phyloP scores from a whole-genome alignment of 352 stramenopile genomes.

The Pythium aquatile region DNA sequence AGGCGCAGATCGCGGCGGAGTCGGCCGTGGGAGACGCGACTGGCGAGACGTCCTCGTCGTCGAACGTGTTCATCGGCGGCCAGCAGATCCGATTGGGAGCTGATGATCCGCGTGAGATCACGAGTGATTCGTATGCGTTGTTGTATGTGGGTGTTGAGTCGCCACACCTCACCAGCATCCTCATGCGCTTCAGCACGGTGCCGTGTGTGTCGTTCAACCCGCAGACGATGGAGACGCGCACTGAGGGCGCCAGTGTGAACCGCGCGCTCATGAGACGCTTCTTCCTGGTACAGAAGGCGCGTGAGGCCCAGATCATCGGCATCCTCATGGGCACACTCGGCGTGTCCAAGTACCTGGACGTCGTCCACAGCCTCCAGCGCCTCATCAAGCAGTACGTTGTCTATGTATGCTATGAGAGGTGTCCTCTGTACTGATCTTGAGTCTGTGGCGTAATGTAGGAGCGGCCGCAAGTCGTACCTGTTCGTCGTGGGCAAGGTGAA shows the following conservation, averaged over 20 bases:
- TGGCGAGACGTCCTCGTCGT: neutral
- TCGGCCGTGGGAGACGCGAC: neutral
- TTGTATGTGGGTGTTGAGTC: conserved; percentile 79
- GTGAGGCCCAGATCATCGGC: conserved; percentile 93
- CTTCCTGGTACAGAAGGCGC: conserved; percentile 91
- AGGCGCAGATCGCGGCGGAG: conserved; percentile 12
- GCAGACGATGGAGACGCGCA: conserved; percentile 35
- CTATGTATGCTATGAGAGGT: too few species aligned
- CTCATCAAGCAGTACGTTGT: conserved; percentile 82
- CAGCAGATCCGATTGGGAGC: conserved; percentile 46
- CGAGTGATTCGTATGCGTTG: conserved; percentile 38
- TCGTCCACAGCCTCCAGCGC: conserved; percentile 86
- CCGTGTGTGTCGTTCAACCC: conserved; percentile 79
- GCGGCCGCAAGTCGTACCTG: conserved; percentile 93
- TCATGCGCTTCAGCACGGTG: conserved; percentile 71
- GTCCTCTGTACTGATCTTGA: conserved; percentile 2
- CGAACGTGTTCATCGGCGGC: conserved; percentile 46
- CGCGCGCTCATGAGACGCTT: conserved; percentile 65
- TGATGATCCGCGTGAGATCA: conserved; percentile 32
- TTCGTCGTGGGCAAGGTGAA: conserved; percentile 98
- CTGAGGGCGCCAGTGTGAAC: conserved; percentile 66
- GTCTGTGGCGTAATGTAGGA: conserved; percentile 40
- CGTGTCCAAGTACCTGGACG: conserved; percentile 89
- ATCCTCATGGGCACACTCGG: conserved; percentile 96
- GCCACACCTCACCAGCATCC: conserved; percentile 77